These are phyloP conservation scores for Hericium erinaceus DNA, from an alignment of 768 basidiomycete species.

Conservation along the genomic window DNA sequence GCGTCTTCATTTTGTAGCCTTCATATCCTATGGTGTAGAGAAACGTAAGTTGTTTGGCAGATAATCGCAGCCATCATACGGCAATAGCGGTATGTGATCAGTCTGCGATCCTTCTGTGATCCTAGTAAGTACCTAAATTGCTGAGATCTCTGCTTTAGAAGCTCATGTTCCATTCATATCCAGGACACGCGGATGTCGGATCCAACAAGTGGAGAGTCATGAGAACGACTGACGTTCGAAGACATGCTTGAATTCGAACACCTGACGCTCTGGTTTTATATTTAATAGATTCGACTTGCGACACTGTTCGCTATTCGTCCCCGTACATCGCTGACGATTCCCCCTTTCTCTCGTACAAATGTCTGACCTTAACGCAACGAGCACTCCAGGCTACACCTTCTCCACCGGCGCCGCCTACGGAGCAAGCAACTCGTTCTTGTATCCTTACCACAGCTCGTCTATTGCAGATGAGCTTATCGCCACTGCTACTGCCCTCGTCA, in stretches of 20 bases:
- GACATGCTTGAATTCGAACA: neutral
- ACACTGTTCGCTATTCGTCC: neutral
- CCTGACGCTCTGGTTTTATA: neutral
- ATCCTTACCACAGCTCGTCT: slow-evolving; percentile 31
- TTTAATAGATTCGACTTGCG: neutral
- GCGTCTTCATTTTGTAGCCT: too few relatives aligned
- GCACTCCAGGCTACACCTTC: slow-evolving; percentile 26
- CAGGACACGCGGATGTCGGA: too few relatives aligned
- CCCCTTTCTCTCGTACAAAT: slow-evolving; percentile 1
- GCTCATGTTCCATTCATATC: too few relatives aligned
- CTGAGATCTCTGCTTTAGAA: too few relatives aligned
- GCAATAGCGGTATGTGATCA: too few relatives aligned
- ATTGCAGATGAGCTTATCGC: slow-evolving; percentile 34
- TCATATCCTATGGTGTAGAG: too few relatives aligned
- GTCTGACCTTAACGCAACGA: slow-evolving; percentile 13
- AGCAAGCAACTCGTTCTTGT: slow-evolving; percentile 22
- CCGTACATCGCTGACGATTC: neutral
- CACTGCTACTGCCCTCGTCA: slow-evolving; percentile 35
- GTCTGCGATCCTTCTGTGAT: too few relatives aligned
- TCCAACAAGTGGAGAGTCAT: neutral
- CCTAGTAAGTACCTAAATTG: too few relatives aligned
- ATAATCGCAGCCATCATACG: too few relatives aligned
- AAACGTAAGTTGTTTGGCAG: too few relatives aligned
- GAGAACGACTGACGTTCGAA: neutral
- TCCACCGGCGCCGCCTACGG: slow-evolving; percentile 11